Evolutionary conservation across 805 yeast species (phyloP), one percentile per base, ranked within the genome.

Genomic region (Priceomyces carsonii): DNA sequence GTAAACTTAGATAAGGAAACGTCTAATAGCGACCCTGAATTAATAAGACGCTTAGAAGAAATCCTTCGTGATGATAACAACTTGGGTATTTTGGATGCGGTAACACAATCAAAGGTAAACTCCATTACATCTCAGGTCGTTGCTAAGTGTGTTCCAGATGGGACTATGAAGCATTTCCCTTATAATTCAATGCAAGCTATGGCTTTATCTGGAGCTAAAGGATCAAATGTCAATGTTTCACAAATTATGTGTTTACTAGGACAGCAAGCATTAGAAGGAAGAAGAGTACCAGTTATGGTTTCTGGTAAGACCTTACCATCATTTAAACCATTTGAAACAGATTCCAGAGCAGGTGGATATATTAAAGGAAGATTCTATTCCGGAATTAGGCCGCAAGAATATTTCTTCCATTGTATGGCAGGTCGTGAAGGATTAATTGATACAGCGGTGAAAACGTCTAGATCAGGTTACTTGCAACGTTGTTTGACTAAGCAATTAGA

Each of bases 401-500:
- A 95, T 67, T 93, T 90, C 61, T 93, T 95, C 93, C 99, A 93
- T 70, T 93, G 98, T 74, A 93, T 93, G 99, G 99, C 99, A 37
- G 99, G 99, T 68, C 85, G 99, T 73, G 99, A 93, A 74, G 99
- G 99, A 71, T 79, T 93, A 57, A 93, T 93, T 69, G 99, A 93
- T 75, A 93, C 99, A 41, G 99, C 99, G 33, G 99, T 93, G 46
- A 93, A 93, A 69, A 93, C 99, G 7, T 87, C 97, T 14, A 82
- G 96, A 68, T 90, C 98, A 41, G 99, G 99, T 58, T 93, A 93
- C 67, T 75, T 93, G 63, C 99, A 93, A 70, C 82, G 99, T 70
- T 95, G 99, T 78, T 77, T 93, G 66, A 93, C 96, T 40, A 93
- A 93, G 66, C 99, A 93, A 69, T 74, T 93, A 45, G 99, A 93